Conservation (phyloP, 192 early-diverging fungal genomes). For the Dissophora ornata region DNA sequence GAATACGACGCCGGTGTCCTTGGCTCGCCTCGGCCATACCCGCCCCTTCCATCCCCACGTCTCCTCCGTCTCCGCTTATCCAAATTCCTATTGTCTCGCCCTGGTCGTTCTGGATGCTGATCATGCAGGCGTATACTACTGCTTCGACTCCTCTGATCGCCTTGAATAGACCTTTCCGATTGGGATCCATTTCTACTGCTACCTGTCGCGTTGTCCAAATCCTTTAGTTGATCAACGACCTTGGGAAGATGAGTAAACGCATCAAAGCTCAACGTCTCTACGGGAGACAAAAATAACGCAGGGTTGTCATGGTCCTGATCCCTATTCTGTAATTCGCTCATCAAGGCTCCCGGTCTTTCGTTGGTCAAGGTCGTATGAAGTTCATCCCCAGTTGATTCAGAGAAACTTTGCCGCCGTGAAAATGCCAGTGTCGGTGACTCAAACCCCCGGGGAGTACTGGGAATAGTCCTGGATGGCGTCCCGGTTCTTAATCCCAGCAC, state of each 20-base stretch:
- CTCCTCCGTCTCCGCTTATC: slow-evolving; percentile 9
- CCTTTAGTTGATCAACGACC: slow-evolving; percentile 18
- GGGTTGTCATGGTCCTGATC: slow-evolving; percentile 7
- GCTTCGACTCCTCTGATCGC: slow-evolving; percentile 10
- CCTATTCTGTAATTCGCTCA: background rate
- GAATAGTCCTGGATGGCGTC: slow-evolving; percentile 32
- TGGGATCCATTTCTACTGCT: slow-evolving; percentile 10
- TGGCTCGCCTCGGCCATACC: slow-evolving; percentile 2
- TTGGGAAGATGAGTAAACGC: slow-evolving; percentile 26
- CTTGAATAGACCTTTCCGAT: background rate
- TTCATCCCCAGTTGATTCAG: slow-evolving; percentile 28
- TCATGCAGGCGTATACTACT: slow-evolving; percentile 1
- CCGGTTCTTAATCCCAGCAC: slow-evolving; percentile 38
- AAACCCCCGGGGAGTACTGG: slow-evolving; percentile 44
- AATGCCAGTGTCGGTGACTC: slow-evolving; percentile 42
- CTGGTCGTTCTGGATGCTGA: background rate
- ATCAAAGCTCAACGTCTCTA: slow-evolving; percentile 38
- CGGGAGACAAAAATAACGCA: slow-evolving; percentile 26
- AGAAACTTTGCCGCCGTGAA: slow-evolving; percentile 45
- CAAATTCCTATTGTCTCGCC: background rate
- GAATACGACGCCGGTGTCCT: slow-evolving; percentile 3
- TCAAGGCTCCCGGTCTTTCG: background rate
- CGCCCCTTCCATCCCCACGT: background rate
- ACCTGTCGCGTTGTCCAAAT: background rate
- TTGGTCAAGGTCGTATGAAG: too few species aligned